Conservation (phyloP, 2,329 filamentous ascomycete genomes). For the Fusarium heterosporum region DNA sequence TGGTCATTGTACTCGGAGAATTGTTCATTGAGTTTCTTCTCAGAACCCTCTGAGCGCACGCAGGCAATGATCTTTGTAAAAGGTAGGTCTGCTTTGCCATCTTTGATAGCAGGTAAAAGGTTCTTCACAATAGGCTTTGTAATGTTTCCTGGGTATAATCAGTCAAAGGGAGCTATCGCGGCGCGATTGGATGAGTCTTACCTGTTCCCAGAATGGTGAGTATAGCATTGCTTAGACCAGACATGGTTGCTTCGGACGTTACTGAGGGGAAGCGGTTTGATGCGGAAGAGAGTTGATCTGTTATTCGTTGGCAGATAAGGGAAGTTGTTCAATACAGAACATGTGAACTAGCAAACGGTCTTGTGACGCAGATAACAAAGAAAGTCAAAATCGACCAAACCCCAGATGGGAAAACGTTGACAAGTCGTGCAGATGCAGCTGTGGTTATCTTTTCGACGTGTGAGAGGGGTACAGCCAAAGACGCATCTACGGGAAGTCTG, state of each 20-base stretch:
- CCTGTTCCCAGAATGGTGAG: conserved; percentile 46
- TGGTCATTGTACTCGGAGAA: conserved; percentile 34
- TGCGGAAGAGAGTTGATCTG: neutral
- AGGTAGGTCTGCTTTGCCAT: conserved; percentile 25
- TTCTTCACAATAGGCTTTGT: conserved; percentile 48
- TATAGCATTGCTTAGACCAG: conserved; percentile 31
- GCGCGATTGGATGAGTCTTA: neutral
- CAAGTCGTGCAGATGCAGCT: conserved; percentile 31
- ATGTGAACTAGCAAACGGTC: neutral
- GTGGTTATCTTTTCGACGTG: conserved; percentile 25
- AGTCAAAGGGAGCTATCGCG: neutral
- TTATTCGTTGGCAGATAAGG: conserved; percentile 1
- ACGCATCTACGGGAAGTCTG: conserved; percentile 22
- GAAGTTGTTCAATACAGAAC: neutral
- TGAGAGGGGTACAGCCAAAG: conserved; percentile 13
- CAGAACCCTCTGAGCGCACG: conserved; percentile 47
- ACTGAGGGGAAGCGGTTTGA: neutral
- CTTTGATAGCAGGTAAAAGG: conserved; percentile 26
- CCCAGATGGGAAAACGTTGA: conserved; percentile 22
- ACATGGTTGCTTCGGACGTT: conserved; percentile 25
- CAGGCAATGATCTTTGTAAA: conserved; percentile 47
- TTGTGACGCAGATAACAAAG: conserved; percentile 5
- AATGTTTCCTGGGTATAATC: conserved; percentile 45
- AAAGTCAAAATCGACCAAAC: conserved; percentile 21
- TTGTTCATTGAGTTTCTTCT: conserved; percentile 32